phyloP scores from a whole-genome alignment of 2,329 filamentous ascomycete species.

The Endothia cerciana region DNA sequence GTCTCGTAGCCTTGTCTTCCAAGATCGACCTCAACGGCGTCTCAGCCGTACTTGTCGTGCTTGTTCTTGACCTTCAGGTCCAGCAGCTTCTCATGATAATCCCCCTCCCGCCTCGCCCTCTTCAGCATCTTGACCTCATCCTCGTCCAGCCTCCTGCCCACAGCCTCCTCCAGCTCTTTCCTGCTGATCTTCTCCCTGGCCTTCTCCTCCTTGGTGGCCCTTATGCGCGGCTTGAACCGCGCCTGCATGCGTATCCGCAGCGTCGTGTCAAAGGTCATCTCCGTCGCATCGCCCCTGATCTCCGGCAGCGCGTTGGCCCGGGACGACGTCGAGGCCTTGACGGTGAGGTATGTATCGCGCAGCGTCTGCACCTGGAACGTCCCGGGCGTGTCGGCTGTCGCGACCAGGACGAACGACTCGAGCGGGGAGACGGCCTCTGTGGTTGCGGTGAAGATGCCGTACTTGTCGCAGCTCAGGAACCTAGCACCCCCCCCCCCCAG shows the following conservation, averaged over 20 bases:
- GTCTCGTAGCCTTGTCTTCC: background rate
- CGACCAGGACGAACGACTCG: slow-evolving; percentile 77
- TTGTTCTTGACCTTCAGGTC: slow-evolving; percentile 90
- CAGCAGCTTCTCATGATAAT: slow-evolving; percentile 85
- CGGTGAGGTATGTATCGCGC: slow-evolving; percentile 70
- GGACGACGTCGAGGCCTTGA: slow-evolving; percentile 57
- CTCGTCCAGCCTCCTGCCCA: slow-evolving; percentile 76
- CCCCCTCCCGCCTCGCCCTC: slow-evolving; percentile 80
- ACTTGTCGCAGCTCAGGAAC: slow-evolving; percentile 85
- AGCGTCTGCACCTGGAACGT: slow-evolving; percentile 77
- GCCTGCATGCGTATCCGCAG: slow-evolving; percentile 92
- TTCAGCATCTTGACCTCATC: slow-evolving; percentile 86
- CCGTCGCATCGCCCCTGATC: slow-evolving; percentile 75
- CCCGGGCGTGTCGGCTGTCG: slow-evolving; percentile 65
- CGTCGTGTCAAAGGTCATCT: slow-evolving; percentile 69
- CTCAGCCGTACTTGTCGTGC: slow-evolving; percentile 78
- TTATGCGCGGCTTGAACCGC: slow-evolving; percentile 83
- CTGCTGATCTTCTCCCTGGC: slow-evolving; percentile 83
- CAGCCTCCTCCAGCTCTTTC: slow-evolving; percentile 81
- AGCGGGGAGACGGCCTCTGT: slow-evolving; percentile 81
- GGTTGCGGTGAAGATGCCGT: slow-evolving; percentile 75
- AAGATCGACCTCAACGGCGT: background rate
- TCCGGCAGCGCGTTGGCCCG: slow-evolving; percentile 59
- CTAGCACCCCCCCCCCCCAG: slow-evolving; percentile 46
- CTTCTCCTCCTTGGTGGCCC: slow-evolving; percentile 80